These are phyloP conservation scores for Mortierella alpina DNA, from an alignment of 192 early-diverging fungal genomes.

Conservation along the genomic window DNA sequence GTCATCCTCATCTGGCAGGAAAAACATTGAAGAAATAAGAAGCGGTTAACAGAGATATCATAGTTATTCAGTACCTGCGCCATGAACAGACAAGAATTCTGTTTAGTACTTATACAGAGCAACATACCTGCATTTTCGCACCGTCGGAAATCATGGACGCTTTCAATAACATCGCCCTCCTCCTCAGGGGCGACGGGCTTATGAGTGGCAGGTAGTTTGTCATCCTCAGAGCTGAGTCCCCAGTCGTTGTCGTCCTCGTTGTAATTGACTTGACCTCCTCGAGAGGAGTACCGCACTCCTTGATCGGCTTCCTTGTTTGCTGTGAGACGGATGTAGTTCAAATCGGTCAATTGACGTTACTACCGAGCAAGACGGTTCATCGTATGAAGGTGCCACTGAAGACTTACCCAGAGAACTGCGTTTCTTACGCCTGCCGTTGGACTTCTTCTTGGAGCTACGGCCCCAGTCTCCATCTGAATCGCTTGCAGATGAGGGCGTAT, in stretches of 20 bases:
- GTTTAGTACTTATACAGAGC: constrained; percentile 11
- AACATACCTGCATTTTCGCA: constrained; percentile 38
- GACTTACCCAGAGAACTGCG: constrained; percentile 18
- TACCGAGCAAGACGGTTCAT: not conserved
- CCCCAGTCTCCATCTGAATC: constrained; percentile 53
- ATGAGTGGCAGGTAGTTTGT: constrained; percentile 43
- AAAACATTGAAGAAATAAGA: not conserved
- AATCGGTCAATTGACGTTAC: not conserved
- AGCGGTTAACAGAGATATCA: constrained; percentile 12
- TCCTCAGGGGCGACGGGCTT: constrained; percentile 46
- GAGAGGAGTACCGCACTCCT: constrained; percentile 45
- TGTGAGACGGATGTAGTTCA: not conserved
- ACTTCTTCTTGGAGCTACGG: constrained; percentile 21
- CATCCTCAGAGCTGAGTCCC: constrained; percentile 51
- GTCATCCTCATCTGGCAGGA: constrained; percentile 21
- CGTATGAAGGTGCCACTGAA: not conserved
- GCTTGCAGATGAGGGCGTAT: constrained; percentile 37
- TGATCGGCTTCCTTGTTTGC: constrained; percentile 33
- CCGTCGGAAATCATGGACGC: constrained; percentile 62
- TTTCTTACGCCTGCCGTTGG: constrained; percentile 28
- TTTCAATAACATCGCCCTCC: constrained; percentile 70
- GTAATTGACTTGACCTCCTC: constrained; percentile 51
- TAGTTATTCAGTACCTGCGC: not conserved
- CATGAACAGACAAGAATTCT: not conserved
- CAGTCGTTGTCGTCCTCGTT: constrained; percentile 55